Percentiles rank a stretch among this genome's conserved stretches.
Evolutionary conservation across 257 asterid genomes (phyloP).

Genomic region (Przewalskia tangutica): DNA sequence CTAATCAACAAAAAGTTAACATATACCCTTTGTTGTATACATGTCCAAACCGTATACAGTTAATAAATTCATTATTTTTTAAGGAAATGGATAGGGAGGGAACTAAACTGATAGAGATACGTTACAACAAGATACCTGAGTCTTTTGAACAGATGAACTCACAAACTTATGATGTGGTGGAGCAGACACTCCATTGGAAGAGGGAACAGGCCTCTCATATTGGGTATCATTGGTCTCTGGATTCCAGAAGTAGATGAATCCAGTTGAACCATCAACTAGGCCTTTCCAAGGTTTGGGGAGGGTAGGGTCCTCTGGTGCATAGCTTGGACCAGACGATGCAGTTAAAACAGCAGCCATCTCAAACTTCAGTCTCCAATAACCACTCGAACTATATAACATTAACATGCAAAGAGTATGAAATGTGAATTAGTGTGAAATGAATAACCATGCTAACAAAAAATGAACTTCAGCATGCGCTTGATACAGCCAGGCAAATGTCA

Average conservation of each 20-base stretch:
- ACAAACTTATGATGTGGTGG: constrained; percentile 32
- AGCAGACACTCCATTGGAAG: constrained; percentile 25
- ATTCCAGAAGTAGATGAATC: constrained; percentile 89
- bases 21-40: not conserved
- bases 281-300: constrained; percentile 98
- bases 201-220: constrained; percentile 68
- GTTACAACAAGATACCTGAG: constrained; percentile 30
- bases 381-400: not conserved
- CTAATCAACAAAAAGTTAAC: not conserved
- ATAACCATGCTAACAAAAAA: not conserved
- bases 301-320: constrained; percentile 94
- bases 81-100: not conserved
- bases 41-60: not conserved
- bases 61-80: not conserved
- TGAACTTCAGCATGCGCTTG: not conserved
- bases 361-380: constrained; percentile 8
- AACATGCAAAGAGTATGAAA: not conserved
- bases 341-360: constrained; percentile 60
- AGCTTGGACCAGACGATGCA: constrained; percentile 40
- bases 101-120: not conserved
- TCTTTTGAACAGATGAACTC: constrained; percentile 55
- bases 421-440: not conserved
- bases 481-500: not conserved
- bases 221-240: constrained; percentile 93
- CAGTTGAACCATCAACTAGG: constrained; percentile 76